These are phyloP conservation scores for Trichocladium uniseriatum DNA, from an alignment of 495 filamentous ascomycete genomes.

Conservation along the genomic window DNA sequence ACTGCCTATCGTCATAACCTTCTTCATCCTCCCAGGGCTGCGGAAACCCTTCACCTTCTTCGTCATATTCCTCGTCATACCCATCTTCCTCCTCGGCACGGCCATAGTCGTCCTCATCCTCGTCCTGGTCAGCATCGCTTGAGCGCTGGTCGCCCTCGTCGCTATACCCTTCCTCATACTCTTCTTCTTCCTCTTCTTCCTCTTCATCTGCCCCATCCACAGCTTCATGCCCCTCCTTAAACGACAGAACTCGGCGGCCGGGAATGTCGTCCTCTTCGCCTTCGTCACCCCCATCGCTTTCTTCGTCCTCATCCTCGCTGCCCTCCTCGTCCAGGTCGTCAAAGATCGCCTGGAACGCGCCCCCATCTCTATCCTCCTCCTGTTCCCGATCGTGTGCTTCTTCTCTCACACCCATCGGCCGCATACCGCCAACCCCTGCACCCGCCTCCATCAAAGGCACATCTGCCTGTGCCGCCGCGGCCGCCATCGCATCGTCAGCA, in stretches of 20 bases:
- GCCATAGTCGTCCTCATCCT: constrained; percentile 13
- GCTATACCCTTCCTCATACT: constrained; percentile 7
- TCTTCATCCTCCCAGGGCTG: neutral
- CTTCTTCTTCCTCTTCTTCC: constrained; percentile 9
- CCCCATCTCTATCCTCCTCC: constrained; percentile 1
- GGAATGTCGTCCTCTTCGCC: neutral
- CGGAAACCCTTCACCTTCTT: neutral
- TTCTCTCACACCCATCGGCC: constrained; percentile 7
- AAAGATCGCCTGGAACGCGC: constrained; percentile 9
- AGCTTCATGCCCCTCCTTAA: constrained; percentile 1
- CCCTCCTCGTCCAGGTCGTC: constrained; percentile 18
- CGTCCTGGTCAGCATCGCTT: constrained; percentile 14
- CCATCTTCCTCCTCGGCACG: constrained; percentile 6
- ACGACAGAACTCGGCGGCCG: neutral
- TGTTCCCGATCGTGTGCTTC: constrained; percentile 7
- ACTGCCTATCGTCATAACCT: neutral
- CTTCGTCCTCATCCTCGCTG: constrained; percentile 10
- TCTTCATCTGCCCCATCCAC: constrained; percentile 12
- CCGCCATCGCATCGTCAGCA: neutral
- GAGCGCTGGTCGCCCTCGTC: constrained; percentile 15
- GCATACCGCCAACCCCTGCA: neutral
- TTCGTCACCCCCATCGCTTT: neutral
- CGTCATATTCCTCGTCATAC: neutral
- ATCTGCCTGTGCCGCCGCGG: neutral
- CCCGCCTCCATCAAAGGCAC: neutral